Conservation (phyloP, 345 rosid genomes). For the Boechera retrofracta region DNA sequence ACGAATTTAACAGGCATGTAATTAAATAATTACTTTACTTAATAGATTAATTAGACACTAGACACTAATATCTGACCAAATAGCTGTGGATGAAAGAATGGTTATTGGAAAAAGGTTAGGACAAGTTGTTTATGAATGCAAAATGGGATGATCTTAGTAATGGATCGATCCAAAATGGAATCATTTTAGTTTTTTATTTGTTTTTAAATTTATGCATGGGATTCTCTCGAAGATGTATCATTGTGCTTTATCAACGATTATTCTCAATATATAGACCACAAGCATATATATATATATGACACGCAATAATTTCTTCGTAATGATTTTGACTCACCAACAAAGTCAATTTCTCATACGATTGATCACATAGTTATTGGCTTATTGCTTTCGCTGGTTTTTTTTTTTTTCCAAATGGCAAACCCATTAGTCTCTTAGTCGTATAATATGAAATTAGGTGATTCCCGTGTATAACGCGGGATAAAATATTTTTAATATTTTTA, state of each 20-base stretch:
- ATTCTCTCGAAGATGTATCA: constrained; percentile 41
- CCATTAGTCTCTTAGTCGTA: too few relatives aligned
- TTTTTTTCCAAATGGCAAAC: too few relatives aligned
- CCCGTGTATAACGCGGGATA: too few relatives aligned
- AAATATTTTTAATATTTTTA: too few relatives aligned
- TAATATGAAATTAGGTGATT: too few relatives aligned
- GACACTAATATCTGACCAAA: not conserved
- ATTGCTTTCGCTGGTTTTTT: not conserved
- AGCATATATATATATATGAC: constrained; percentile 20
- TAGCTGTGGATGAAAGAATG: constrained; percentile 12
- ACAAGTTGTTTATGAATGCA: constrained; percentile 3
- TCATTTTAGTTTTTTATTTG: not conserved
- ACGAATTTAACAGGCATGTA: not conserved
- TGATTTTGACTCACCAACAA: constrained; percentile 38
- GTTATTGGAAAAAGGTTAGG: constrained; percentile 2
- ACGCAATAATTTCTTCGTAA: constrained; percentile 31
- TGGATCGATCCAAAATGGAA: constrained; percentile 15
- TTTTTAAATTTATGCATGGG: constrained; percentile 38
- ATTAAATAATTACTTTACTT: not conserved
- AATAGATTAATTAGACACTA: not conserved
- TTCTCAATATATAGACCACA: constrained; percentile 18
- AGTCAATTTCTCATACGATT: constrained; percentile 26
- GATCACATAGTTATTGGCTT: constrained; percentile 16
- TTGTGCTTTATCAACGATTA: constrained; percentile 26
- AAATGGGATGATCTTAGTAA: constrained; percentile 18